Percentiles rank a stretch among this genome's conserved stretches.
Evolutionary conservation across 1,139 yeast species (phyloP).

Genomic region (Taphrina betulina): DNA sequence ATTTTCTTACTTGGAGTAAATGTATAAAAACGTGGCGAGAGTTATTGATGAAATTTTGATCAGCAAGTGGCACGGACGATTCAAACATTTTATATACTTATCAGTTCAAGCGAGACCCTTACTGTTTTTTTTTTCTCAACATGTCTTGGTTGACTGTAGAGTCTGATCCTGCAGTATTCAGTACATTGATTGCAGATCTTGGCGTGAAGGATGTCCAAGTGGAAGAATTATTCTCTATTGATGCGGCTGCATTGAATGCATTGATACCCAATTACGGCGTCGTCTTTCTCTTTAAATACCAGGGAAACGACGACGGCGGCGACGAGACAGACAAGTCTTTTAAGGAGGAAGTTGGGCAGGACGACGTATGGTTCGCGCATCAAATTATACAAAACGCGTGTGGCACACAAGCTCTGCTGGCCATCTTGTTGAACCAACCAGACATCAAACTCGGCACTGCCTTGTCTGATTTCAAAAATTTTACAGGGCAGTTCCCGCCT

Average conservation of each 20-base stretch:
- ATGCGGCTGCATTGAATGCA: slow-evolving; percentile 49
- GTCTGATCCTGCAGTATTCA: slow-evolving; percentile 68
- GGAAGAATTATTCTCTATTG: slow-evolving; percentile 61
- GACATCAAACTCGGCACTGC: slow-evolving; percentile 54
- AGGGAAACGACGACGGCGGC: slow-evolving; percentile 9
- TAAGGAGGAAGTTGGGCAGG: no score
- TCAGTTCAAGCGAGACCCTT: no score
- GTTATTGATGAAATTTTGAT: no score
- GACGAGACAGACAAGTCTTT: slow-evolving; percentile 4
- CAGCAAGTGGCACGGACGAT: no score
- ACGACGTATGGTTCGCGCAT: slow-evolving; percentile 58
- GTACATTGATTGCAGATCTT: slow-evolving; percentile 60
- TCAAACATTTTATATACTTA: no score
- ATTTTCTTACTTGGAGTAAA: no score
- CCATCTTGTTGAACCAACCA: slow-evolving; percentile 53
- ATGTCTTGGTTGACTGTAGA: slow-evolving; percentile 64
- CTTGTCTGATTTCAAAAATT: slow-evolving; percentile 52
- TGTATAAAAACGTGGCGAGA: no score
- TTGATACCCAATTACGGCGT: slow-evolving; percentile 58
- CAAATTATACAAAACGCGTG: slow-evolving; percentile 65
- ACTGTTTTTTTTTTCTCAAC: no score
- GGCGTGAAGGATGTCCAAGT: slow-evolving; percentile 60
- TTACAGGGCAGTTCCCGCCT: slow-evolving; percentile 44
- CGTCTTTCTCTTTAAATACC: slow-evolving; percentile 62
- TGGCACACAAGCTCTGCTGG: slow-evolving; percentile 75